Conservation (phyloP, 2,329 filamentous ascomycete species). For the Aureobasidium vineae region DNA sequence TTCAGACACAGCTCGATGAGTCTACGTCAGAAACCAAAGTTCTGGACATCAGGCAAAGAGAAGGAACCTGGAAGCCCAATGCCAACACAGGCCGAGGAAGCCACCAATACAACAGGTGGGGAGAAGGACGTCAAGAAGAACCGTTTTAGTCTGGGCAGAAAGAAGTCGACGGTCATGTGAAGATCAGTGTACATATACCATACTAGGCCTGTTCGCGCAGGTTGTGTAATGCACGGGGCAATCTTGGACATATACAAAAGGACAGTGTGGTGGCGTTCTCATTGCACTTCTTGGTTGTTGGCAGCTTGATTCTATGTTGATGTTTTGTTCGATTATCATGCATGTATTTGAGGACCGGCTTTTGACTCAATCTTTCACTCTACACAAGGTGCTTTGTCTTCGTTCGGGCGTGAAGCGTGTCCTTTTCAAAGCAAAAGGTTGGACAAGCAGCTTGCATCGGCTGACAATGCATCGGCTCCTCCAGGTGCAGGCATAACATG, state of each 20-base stretch:
- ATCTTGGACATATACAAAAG: slow-evolving; percentile 21
- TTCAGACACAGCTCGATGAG: slow-evolving; percentile 72
- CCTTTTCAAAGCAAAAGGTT: neutral
- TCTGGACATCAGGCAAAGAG: slow-evolving; percentile 52
- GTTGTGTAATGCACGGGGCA: slow-evolving; percentile 14
- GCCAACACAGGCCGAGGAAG: slow-evolving; percentile 30
- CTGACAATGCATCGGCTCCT: neutral
- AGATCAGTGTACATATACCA: slow-evolving; percentile 7
- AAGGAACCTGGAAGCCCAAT: slow-evolving; percentile 48
- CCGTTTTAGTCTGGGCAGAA: slow-evolving; percentile 67
- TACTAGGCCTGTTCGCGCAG: slow-evolving; percentile 9
- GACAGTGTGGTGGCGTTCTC: neutral
- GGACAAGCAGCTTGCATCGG: neutral
- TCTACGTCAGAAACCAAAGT: slow-evolving; percentile 72
- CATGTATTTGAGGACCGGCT: neutral
- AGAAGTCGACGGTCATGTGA: slow-evolving; percentile 54
- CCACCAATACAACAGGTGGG: slow-evolving; percentile 21
- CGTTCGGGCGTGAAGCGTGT: neutral
- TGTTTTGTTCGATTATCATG: slow-evolving; percentile 20
- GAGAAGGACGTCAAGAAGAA: slow-evolving; percentile 54
- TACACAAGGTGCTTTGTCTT: neutral
- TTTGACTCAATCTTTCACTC: neutral
- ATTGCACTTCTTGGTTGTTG: neutral
- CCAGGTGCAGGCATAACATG: neutral
- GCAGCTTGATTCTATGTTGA: slow-evolving; percentile 6